Evolutionary conservation across 305 asterid species (phyloP).

Genomic region (Rubia balearica): DNA sequence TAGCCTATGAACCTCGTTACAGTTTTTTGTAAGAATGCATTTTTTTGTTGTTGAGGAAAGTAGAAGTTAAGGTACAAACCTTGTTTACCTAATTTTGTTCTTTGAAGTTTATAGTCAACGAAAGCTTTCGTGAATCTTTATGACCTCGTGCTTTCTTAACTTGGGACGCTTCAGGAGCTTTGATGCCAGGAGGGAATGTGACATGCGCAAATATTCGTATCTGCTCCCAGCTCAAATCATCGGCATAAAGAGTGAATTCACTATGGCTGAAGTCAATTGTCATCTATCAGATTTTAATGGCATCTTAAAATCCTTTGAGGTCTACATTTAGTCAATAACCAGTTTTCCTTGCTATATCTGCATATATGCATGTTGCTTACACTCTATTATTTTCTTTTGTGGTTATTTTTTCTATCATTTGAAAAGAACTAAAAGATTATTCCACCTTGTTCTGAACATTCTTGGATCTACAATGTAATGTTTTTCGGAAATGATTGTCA

Average conservation of each 20-base stretch:
- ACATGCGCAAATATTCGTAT: conserved; percentile 72
- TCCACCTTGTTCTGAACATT: conserved; percentile 5
- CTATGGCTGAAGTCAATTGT: conserved; percentile 51
- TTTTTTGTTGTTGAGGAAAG: not conserved
- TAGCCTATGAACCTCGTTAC: not conserved
- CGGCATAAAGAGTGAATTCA: conserved; percentile 48
- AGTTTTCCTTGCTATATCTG: conserved; percentile 1
- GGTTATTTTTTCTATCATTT: not conserved
- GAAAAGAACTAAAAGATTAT: not conserved
- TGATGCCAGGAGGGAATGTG: conserved; percentile 81
- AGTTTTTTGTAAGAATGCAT: not conserved
- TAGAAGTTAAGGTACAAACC: not conserved
- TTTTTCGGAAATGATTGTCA: not conserved
- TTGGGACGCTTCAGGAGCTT: conserved; percentile 57
- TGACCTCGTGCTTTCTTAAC: conserved; percentile 4
- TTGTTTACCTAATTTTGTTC: not conserved
- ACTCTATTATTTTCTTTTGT: no score
- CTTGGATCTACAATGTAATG: not conserved
- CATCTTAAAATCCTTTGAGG: conserved; percentile 74
- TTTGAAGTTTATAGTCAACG: not conserved
- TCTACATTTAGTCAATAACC: conserved; percentile 18
- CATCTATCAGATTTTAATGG: conserved; percentile 61
- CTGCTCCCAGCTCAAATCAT: conserved; percentile 84
- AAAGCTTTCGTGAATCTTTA: no score
- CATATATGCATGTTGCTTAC: not conserved